These are phyloP conservation scores for Aspergillus novofumigatus DNA, from an alignment of 2,329 filamentous ascomycete genomes.

Conservation along the genomic window DNA sequence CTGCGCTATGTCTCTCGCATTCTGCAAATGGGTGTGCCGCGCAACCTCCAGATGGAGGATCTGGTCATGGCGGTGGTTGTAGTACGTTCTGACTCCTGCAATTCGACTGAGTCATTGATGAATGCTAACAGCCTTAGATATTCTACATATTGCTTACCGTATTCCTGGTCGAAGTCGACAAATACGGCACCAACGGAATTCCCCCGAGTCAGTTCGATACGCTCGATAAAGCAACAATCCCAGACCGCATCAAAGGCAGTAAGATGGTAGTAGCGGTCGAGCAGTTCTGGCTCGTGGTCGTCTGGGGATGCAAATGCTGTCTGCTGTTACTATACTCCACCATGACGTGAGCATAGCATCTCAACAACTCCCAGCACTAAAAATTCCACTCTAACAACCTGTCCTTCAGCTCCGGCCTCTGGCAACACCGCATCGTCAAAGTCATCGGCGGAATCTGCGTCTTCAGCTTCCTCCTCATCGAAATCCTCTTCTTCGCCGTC, in stretches of 20 bases:
- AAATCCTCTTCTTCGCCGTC: constrained; percentile 49
- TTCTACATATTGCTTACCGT: constrained; percentile 43
- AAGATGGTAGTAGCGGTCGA: constrained; percentile 53
- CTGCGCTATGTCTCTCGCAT: constrained; percentile 11
- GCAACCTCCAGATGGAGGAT: constrained; percentile 10
- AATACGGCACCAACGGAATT: constrained; percentile 46
- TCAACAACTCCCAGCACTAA: constrained; percentile 11
- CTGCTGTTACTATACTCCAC: constrained; percentile 51
- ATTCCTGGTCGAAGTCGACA: constrained; percentile 41
- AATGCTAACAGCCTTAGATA: constrained; percentile 11
- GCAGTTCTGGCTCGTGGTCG: constrained; percentile 48
- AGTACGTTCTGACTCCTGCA: background rate
- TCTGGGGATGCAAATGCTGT: constrained; percentile 53
- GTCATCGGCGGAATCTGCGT: constrained; percentile 43
- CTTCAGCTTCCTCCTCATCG: constrained; percentile 46
- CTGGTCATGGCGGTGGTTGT: constrained; percentile 5
- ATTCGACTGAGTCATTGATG: background rate
- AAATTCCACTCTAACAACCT: background rate
- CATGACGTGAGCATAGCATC: constrained; percentile 44
- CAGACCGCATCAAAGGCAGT: constrained; percentile 47
- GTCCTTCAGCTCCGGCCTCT: constrained; percentile 17
- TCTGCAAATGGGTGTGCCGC: constrained; percentile 5
- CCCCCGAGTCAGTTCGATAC: constrained; percentile 32
- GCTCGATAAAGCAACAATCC: constrained; percentile 45
- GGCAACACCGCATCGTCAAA: constrained; percentile 39